A percentile compares a stretch with the other conserved stretches of the same genome.
These are phyloP conservation scores for Penicillium griseofulvum DNA, from an alignment of 2,329 filamentous ascomycete genomes.

Conservation along the genomic window DNA sequence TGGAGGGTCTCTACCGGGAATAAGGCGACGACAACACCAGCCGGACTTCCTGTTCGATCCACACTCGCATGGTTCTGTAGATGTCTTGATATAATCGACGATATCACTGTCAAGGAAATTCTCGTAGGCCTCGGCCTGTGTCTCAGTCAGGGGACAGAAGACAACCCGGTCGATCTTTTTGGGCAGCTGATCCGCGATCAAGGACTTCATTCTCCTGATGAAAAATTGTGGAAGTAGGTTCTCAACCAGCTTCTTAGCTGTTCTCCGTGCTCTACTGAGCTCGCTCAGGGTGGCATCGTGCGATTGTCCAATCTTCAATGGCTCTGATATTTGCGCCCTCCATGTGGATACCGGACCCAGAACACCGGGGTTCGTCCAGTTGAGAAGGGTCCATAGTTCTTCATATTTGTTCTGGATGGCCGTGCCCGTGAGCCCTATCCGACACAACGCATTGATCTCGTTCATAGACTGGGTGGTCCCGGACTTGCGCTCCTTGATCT, in stretches of 20 bases:
- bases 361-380: constrained; percentile 88
- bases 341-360: constrained; percentile 70
- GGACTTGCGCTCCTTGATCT: constrained; percentile 74
- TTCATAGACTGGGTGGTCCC: constrained; percentile 84
- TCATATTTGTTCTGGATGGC: constrained; percentile 98
- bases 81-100: constrained; percentile 65
- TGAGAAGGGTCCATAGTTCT: constrained; percentile 91
- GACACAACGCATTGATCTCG: constrained; percentile 83
- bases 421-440: constrained; percentile 90
- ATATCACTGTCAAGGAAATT: constrained; percentile 73
- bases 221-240: constrained; percentile 90
- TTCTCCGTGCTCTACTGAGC: constrained; percentile 74
- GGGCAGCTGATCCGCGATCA: constrained; percentile 88
- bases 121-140: constrained; percentile 79
- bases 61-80: constrained; percentile 68
- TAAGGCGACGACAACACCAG: constrained; percentile 69
- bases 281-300: constrained; percentile 85
- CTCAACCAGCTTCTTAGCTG: constrained; percentile 78
- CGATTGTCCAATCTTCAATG: constrained; percentile 82
- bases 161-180: constrained; percentile 94
- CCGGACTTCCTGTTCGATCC: constrained; percentile 68
- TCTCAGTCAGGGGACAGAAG: constrained; percentile 84
- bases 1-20: constrained; percentile 55
- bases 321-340: constrained; percentile 73
- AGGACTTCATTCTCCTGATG: constrained; percentile 83